These are phyloP conservation scores for Cenchrus americanus DNA, from an alignment of 176 grass and related monocot species.

Conservation along the genomic window DNA sequence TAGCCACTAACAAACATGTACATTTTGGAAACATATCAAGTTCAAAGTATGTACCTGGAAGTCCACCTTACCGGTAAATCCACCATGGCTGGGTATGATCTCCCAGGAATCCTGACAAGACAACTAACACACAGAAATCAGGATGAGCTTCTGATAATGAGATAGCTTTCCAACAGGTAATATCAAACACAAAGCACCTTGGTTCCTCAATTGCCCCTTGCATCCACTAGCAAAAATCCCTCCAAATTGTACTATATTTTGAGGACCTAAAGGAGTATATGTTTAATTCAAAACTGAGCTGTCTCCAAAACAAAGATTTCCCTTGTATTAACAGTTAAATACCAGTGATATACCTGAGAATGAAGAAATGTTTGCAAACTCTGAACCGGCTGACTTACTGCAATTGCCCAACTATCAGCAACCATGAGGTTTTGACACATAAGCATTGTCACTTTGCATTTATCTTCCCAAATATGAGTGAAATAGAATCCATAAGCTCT, in stretches of 20 bases:
- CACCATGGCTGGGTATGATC: slow-evolving; percentile 76
- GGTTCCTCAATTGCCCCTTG: slow-evolving; percentile 72
- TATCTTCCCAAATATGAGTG: neutral
- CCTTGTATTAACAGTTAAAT: neutral
- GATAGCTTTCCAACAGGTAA: neutral
- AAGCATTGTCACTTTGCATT: neutral
- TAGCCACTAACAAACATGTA: neutral
- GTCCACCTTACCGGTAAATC: slow-evolving; percentile 77
- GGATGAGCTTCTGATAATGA: slow-evolving; percentile 16
- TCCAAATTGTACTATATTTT: slow-evolving; percentile 59
- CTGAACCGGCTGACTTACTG: neutral
- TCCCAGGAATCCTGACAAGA: slow-evolving; percentile 76
- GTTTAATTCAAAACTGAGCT: neutral
- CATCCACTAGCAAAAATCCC: slow-evolving; percentile 76
- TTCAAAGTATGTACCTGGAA: slow-evolving; percentile 55
- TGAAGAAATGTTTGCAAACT: neutral
- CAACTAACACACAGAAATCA: slow-evolving; percentile 14
- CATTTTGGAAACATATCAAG: slow-evolving; percentile 9
- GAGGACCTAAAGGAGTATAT: too few relatives aligned
- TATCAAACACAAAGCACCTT: slow-evolving; percentile 41
- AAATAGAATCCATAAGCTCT: neutral
- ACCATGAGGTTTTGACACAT: neutral
- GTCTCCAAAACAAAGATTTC: neutral
- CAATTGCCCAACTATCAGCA: neutral
- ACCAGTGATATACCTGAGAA: neutral